Base-by-base conservation (phyloP, 2,329 filamentous ascomycete genomes). In the Aplosporella prunicola region DNA sequence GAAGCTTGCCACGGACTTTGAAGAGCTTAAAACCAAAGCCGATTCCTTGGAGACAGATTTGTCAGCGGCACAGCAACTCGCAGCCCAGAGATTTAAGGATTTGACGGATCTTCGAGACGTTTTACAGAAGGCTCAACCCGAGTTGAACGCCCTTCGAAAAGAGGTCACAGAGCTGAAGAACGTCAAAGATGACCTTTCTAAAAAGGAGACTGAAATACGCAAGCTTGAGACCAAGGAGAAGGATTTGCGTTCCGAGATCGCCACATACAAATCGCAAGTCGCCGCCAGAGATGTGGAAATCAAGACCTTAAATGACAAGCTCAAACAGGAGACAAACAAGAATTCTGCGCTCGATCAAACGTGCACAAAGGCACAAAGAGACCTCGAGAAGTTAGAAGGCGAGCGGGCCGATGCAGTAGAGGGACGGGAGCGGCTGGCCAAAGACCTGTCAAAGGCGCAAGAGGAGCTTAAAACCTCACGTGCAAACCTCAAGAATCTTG, bases 51-150 rank as follows among this genome's bases (percentile, higher is more conserved):
- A 93, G 52, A 84, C 81, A 0, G 89, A 98, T 53, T 71, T 96
- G 3, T 81, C 78, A 2, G 87, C 87, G 2, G 82, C 88, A 0
- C 80, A 95, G 55, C 78, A 93, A 58, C 72, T 96, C 9, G 86
- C 91, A 0, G 80, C 93, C 43, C 81, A 76, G 11, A 74, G 91
- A 20, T 96, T 87, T 66, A 93, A 87, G 57, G 88, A 96, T 42
- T 66, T 95, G 2, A 80, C 79, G 0, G 83, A 93, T 18, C 66
- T 94, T 30, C 74, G 80, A 14, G 82, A 89, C 43, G 69, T 88
- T 2, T 61, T 95, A 20, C 80, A 87, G 47, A 93, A 91, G 56
- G 74, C 82, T 1, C 88, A 95, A 52, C 82, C 86, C 0, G 89
- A 98, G 59, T 66, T 96, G 16, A 82, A 80, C 55, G 79, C 67